phyloP scores from a whole-genome alignment of 441 rosid species.

The Omphalea diandra region DNA sequence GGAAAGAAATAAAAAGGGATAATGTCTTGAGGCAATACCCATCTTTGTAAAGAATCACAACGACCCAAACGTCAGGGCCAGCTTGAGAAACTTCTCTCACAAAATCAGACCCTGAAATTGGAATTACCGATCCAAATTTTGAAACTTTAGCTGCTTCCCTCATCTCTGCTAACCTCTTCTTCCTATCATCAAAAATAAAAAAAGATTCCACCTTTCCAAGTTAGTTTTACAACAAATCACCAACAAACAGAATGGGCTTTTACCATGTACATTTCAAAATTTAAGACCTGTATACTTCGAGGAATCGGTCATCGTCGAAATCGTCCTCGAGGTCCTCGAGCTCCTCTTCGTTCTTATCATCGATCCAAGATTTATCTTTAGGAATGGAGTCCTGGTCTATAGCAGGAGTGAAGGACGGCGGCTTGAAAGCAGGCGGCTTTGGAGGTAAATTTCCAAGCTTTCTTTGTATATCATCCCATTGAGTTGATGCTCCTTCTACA shows the following conservation, averaged over 20 bases:
- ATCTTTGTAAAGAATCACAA: constrained; percentile 87
- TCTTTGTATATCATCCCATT: constrained; percentile 99
- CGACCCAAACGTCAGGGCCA: constrained; percentile 95
- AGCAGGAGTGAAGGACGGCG: constrained; percentile 71
- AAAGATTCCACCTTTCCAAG: too few species aligned
- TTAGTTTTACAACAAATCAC: too few species aligned
- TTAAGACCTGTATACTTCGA: constrained; percentile 88
- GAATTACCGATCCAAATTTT: constrained; percentile 76
- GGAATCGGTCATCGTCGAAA: constrained; percentile 92
- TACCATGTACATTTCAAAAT: too few species aligned
- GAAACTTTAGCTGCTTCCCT: constrained; percentile 63
- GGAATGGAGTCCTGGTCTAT: constrained; percentile 65
- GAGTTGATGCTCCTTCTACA: constrained; percentile 93
- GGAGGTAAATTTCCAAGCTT: constrained; percentile 88
- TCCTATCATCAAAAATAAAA: constrained; percentile 49
- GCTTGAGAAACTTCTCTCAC: constrained; percentile 93
- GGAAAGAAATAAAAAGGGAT: too few species aligned
- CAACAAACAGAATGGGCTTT: too few species aligned
- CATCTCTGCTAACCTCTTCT: constrained; percentile 87
- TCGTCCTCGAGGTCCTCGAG: constrained; percentile 88
- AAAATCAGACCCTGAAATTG: constrained; percentile 88
- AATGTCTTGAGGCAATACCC: constrained; percentile 47
- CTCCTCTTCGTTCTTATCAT: constrained; percentile 72
- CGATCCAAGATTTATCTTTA: constrained; percentile 78
- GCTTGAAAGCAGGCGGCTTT: constrained; percentile 88